Conservation (phyloP, 176 grass and related monocot genomes). For the Oryza brachyantha region DNA sequence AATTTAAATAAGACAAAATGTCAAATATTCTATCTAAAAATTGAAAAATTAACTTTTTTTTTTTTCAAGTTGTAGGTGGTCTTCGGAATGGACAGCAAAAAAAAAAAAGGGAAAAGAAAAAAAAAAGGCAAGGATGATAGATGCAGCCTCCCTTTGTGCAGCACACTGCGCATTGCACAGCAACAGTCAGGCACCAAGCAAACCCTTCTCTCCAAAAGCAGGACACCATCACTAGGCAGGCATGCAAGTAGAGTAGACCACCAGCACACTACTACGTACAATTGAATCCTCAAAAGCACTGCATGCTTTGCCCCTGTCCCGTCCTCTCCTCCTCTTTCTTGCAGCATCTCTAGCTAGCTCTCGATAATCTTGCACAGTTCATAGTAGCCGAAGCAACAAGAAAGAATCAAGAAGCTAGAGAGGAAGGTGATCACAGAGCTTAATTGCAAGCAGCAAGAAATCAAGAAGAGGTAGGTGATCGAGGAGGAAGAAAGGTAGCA, state of each 20-base stretch:
- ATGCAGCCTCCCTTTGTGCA: background rate
- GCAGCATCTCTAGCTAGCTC: background rate
- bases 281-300: slow-evolving; percentile 32
- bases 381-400: too few relatives aligned
- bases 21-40: too few relatives aligned
- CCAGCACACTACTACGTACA: background rate
- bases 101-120: too few relatives aligned
- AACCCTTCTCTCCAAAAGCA: slow-evolving; percentile 28
- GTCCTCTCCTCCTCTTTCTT: too few relatives aligned
- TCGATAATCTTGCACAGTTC: background rate
- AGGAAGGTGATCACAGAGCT: background rate
- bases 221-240: background rate
- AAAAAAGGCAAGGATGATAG: slow-evolving; percentile 1
- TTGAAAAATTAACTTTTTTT: too few relatives aligned
- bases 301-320: background rate
- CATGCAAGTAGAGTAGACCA: background rate
- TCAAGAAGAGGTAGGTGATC: background rate
- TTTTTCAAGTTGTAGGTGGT: too few relatives aligned
- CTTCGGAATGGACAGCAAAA: background rate
- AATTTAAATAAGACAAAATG: too few relatives aligned
- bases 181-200: background rate
- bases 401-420: background rate
- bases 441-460: too few relatives aligned
- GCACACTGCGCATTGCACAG: background rate
- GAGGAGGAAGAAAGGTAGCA: too few relatives aligned